Conservation (phyloP, 352 stramenopile genomes). For the Phytopythium cucurbitacearum region DNA sequence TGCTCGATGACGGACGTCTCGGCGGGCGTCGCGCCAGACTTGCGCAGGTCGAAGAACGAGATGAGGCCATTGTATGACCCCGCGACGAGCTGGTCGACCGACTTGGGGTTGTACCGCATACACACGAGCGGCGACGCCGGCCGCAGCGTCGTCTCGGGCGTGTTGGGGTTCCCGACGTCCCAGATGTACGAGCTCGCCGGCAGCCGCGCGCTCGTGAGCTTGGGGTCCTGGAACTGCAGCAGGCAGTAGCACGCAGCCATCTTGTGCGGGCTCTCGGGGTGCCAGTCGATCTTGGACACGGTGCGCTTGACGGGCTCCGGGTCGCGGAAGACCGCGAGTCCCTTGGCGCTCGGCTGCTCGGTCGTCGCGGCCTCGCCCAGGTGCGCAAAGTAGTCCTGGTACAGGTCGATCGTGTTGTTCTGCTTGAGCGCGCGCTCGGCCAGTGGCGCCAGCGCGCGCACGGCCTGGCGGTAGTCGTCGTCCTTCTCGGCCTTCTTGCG, state of each 20-base stretch:
- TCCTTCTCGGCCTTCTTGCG: constrained; percentile 98
- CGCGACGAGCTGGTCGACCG: constrained; percentile 93
- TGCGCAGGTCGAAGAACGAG: constrained; percentile 95
- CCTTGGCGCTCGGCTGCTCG: constrained; percentile 95
- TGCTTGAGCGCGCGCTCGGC: constrained; percentile 94
- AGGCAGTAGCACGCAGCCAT: constrained; percentile 97
- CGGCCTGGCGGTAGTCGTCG: constrained; percentile 94
- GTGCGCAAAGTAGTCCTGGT: constrained; percentile 95
- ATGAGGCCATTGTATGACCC: constrained; percentile 97
- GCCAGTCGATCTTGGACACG: constrained; percentile 96
- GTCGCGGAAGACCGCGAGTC: constrained; percentile 96
- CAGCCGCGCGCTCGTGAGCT: constrained; percentile 80
- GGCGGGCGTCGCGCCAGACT: constrained; percentile 80
- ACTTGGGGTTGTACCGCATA: constrained; percentile 97
- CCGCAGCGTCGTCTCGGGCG: constrained; percentile 91
- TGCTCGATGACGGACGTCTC: constrained; percentile 96
- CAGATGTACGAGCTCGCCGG: constrained; percentile 93
- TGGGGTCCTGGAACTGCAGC: constrained; percentile 94
- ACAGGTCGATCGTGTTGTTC: constrained; percentile 98
- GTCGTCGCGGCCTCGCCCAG: constrained; percentile 90
- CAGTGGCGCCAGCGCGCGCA: constrained; percentile 91
- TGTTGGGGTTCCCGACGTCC: constrained; percentile 97
- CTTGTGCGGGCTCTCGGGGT: constrained; percentile 93
- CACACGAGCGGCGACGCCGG: constrained; percentile 86
- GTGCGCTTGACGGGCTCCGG: constrained; percentile 91